Evolutionary conservation across 495 filamentous ascomycete genomes (phyloP).

Genomic region (Aspergillus baeticus): DNA sequence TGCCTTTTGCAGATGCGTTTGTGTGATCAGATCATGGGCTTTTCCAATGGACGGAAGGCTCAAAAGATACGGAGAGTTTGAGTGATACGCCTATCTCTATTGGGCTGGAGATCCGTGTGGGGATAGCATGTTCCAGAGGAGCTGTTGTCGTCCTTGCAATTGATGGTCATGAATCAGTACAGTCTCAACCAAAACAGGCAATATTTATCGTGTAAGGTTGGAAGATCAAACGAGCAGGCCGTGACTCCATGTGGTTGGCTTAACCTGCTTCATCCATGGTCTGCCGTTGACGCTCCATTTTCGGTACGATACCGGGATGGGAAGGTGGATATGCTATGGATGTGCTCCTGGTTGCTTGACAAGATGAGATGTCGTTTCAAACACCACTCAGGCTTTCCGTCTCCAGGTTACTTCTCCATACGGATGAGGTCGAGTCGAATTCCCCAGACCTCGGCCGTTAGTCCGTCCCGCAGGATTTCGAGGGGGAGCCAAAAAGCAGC

Average conservation of each 20-base stretch:
- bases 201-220: not conserved
- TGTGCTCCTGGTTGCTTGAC: too few species aligned
- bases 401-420: not conserved
- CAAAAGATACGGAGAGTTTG: not conserved
- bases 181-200: slow-evolving; percentile 7
- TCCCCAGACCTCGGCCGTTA: slow-evolving; percentile 13
- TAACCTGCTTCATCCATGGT: not conserved
- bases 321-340: slow-evolving; percentile 3
- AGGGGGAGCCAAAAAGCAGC: not conserved
- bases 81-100: slow-evolving; percentile 17
- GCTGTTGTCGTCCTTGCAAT: slow-evolving; percentile 1
- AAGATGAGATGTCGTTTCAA: not conserved
- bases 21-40: slow-evolving; percentile 21
- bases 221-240: not conserved
- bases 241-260: not conserved
- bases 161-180: slow-evolving; percentile 6
- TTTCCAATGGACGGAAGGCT: slow-evolving; percentile 5
- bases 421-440: not conserved
- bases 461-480: slow-evolving; percentile 4
- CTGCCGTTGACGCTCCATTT: not conserved
- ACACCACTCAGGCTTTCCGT: not conserved
- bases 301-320: not conserved
- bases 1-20: slow-evolving; percentile 5
- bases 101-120: slow-evolving; percentile 14
- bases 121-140: slow-evolving; percentile 19